phyloP scores from a whole-genome alignment of 495 filamentous ascomycete genomes.

The Gamarada debralockiae region DNA sequence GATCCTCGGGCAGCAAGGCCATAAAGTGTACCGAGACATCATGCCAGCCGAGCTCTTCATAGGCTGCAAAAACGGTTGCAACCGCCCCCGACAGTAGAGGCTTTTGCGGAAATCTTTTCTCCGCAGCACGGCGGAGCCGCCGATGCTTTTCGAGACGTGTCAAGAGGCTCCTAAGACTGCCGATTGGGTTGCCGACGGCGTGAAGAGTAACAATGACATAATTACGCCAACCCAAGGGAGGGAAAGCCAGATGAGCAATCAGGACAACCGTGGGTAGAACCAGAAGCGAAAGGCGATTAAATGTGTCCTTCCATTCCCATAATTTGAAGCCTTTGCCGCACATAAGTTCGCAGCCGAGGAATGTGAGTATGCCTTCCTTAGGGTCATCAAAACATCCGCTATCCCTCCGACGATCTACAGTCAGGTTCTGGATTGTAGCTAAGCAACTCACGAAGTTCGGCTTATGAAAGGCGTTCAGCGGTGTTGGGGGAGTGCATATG shows the following conservation, averaged over 20 bases:
- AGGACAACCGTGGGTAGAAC: slow-evolving; percentile 17
- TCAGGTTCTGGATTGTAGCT: neutral
- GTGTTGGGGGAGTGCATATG: too few relatives aligned
- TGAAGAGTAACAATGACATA: slow-evolving; percentile 6
- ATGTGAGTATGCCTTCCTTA: slow-evolving; percentile 11
- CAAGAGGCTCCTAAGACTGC: slow-evolving; percentile 21
- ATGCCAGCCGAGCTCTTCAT: slow-evolving; percentile 10
- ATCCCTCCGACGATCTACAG: neutral
- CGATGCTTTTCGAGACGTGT: slow-evolving; percentile 13
- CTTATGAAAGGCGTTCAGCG: neutral
- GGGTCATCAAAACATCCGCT: slow-evolving; percentile 10
- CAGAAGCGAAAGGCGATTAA: slow-evolving; percentile 19
- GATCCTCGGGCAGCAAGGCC: too few relatives aligned
- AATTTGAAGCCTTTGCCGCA: slow-evolving; percentile 20
- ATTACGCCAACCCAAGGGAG: slow-evolving; percentile 11
- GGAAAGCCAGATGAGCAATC: slow-evolving; percentile 19
- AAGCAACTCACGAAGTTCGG: neutral
- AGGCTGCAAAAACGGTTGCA: slow-evolving; percentile 1
- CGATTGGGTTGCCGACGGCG: slow-evolving; percentile 21
- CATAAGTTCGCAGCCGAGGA: slow-evolving; percentile 9
- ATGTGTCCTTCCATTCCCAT: slow-evolving; percentile 18
- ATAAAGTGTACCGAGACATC: too few relatives aligned
- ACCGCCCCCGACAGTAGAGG: neutral
- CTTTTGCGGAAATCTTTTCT: neutral
- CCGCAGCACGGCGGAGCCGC: slow-evolving; percentile 1